Evolutionary conservation across 805 yeast species (phyloP).

Genomic region (Clavispora vitiphila): DNA sequence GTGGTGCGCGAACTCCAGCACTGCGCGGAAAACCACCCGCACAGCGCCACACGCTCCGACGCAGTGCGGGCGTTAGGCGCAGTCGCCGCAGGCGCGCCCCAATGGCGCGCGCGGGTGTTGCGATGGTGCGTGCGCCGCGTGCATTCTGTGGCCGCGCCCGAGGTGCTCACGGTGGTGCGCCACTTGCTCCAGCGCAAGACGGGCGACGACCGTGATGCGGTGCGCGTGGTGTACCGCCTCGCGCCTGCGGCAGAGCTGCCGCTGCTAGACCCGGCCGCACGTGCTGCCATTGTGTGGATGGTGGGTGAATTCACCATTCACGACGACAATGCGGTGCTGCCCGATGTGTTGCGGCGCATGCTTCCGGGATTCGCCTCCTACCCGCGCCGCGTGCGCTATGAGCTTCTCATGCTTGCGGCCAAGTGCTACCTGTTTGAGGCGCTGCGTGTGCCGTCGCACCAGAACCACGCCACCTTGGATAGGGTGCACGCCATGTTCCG

Average conservation of each 20-base stretch:
- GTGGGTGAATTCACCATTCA: conserved; percentile 69
- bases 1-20: conserved; percentile 63
- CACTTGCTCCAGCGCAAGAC: conserved; percentile 40
- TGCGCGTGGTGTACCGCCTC: conserved; percentile 52
- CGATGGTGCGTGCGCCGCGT: conserved; percentile 59
- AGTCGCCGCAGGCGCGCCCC: conserved; percentile 45
- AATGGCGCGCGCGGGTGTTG: conserved; percentile 52
- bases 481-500: conserved; percentile 41
- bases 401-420: conserved; percentile 67
- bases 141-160: conserved; percentile 11
- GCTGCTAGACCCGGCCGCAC: conserved; percentile 39
- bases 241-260: conserved; percentile 11
- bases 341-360: conserved; percentile 67
- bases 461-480: neutral
- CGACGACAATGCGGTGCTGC: conserved; percentile 45
- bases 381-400: conserved; percentile 56
- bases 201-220: conserved; percentile 24
- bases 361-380: conserved; percentile 52
- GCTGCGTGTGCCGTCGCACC: conserved; percentile 4
- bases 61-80: conserved; percentile 60
- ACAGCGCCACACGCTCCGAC: conserved; percentile 27
- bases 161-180: conserved; percentile 58
- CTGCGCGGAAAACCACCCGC: conserved; percentile 30
- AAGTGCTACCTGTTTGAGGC: conserved; percentile 43
- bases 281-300: conserved; percentile 85